Evolutionary conservation across 148 eudicot genomes (phyloP), one percentile per base, ranked within the genome.

Genomic region (Rhododendron ovatum): DNA sequence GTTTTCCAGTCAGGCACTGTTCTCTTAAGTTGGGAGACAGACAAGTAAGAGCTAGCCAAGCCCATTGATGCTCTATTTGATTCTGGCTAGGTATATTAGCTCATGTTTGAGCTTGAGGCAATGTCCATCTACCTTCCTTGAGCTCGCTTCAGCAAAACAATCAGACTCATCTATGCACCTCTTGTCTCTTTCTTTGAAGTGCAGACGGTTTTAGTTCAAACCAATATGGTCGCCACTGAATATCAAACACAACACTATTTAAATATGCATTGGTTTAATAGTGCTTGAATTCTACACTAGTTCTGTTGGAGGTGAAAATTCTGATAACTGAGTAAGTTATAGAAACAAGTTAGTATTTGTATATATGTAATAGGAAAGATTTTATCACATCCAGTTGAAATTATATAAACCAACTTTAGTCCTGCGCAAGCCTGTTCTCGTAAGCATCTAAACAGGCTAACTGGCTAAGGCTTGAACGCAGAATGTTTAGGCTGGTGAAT

Each of bases 401-500:
- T 7, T 47, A 59, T 22, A 10, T 39, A 33, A 82, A 61, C 47
- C 30, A 45, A 63, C 39, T 45, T 43, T 13, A 45, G 73, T 83
- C 33, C 22, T 83, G 77, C 41, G 5, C 75, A 26, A 41, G 22
- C 20, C 69, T 82, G 50, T 18, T 51, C 50, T 65, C n/a, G 7
- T 65, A 67, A 67, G 78, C 28, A 43, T 45, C 48, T 47, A 33
- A 83, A 0, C 33, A 28, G 37, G 43, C 41, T 69, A 43, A 78
- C 22, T 9, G 37, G 43, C 26, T 47, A 43, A 78, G 53, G 74
- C 83, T 78, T 78, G 65, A 67, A 41, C 35, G 30, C 63, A 78
- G 43, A 73, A 61, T 63, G 61, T 85, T 43, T 67, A 67, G 35
- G 83, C 50, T 28, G 78, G 81, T 80, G 78, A 86, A 11, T 33